A percentile compares a stretch with the other conserved stretches of the same genome.
Conservation (phyloP, 2,329 filamentous ascomycete species). For the Tympanopsis confertula region DNA sequence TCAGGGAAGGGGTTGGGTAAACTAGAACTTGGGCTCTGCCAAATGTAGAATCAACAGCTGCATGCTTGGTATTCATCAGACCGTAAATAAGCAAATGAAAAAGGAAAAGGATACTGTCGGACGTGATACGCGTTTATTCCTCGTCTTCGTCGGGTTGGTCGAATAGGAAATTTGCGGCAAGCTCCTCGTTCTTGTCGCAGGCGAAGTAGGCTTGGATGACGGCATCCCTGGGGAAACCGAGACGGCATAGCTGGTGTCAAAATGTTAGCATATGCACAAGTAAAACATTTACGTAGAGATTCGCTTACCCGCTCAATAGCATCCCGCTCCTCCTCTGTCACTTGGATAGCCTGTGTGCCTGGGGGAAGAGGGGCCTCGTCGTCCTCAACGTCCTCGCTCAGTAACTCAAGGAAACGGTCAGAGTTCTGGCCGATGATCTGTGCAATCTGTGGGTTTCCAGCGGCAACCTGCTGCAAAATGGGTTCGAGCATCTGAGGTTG, state of each 20-base stretch:
- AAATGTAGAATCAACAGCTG: no score
- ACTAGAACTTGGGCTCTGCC: no score
- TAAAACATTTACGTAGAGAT: conserved; percentile 2
- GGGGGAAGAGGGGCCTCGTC: conserved; percentile 69
- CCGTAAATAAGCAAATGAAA: no score
- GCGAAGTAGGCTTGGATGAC: conserved; percentile 98
- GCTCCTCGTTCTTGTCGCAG: conserved; percentile 98
- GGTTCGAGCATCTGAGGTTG: conserved; percentile 98
- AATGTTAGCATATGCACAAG: conserved; percentile 2
- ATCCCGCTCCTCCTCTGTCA: conserved; percentile 92
- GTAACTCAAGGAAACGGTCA: conserved; percentile 80
- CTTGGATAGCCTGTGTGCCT: conserved; percentile 76
- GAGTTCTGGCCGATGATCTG: conserved; percentile 85
- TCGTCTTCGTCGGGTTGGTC: conserved; percentile 95
- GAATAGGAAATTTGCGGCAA: conserved; percentile 95
- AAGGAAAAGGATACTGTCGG: no score
- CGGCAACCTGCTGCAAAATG: conserved; percentile 88
- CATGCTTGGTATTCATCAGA: no score
- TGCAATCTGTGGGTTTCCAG: conserved; percentile 87
- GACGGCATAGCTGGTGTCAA: conserved; percentile 61
- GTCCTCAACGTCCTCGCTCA: conserved; percentile 87
- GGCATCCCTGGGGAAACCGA: conserved; percentile 85
- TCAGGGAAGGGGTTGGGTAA: no score
- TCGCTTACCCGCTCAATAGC: conserved; percentile 80
- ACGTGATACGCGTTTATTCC: no score